These are phyloP conservation scores for Nakazawaea sp. DNA, from an alignment of 805 yeast species.

Conservation along the genomic window DNA sequence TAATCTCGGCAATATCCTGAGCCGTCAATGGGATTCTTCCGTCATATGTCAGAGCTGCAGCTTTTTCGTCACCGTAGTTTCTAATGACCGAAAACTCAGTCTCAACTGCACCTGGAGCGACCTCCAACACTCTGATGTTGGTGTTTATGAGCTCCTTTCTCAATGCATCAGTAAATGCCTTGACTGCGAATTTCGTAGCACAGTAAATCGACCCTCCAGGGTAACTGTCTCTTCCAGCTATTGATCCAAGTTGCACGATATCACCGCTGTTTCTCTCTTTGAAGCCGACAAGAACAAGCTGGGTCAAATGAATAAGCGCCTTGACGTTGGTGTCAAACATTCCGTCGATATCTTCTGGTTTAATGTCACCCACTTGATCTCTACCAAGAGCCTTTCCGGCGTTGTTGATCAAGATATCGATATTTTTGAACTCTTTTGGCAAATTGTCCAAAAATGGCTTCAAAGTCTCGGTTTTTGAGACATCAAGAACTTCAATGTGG, in stretches of 20 bases:
- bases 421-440: constrained; percentile 43
- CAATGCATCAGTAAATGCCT: constrained; percentile 62
- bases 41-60: constrained; percentile 59
- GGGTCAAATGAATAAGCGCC: constrained; percentile 80
- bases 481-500: constrained; percentile 29
- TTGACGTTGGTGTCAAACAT: constrained; percentile 86
- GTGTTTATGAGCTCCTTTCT: constrained; percentile 48
- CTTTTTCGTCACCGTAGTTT: constrained; percentile 52
- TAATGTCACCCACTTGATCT: constrained; percentile 67
- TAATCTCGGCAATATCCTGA: constrained; percentile 69
- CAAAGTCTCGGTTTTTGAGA: constrained; percentile 36
- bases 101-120: constrained; percentile 76
- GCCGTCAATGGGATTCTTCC: constrained; percentile 68
- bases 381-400: constrained; percentile 80
- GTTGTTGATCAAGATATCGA: constrained; percentile 64
- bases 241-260: constrained; percentile 68
- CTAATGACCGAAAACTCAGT: constrained; percentile 67
- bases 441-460: constrained; percentile 34
- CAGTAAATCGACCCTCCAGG: constrained; percentile 78
- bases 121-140: constrained; percentile 60
- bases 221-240: constrained; percentile 75
- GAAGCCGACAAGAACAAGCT: constrained; percentile 66
- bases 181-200: constrained; percentile 67
- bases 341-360: constrained; percentile 53
- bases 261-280: constrained; percentile 66